Evolutionary conservation across 768 basidiomycete genomes (phyloP).

Genomic region (Hygrocybe coccinea): DNA sequence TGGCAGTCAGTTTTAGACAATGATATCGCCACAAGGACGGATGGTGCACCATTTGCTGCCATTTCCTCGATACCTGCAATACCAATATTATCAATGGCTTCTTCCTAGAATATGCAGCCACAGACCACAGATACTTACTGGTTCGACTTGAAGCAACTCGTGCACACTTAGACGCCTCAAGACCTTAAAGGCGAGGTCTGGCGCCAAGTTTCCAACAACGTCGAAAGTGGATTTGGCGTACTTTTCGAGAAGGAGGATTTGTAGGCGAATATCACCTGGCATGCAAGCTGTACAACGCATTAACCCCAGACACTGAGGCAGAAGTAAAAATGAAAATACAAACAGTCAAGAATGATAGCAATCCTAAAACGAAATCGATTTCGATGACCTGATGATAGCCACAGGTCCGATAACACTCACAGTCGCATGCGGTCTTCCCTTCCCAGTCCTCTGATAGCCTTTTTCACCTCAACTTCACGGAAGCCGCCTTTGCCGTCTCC

Average conservation of each 20-base stretch:
- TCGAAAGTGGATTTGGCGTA: slow-evolving; percentile 81
- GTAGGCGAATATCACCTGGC: slow-evolving; percentile 80
- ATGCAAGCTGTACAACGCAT: slow-evolving; percentile 50
- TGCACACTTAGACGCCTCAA: slow-evolving; percentile 50
- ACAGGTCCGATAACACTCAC: slow-evolving; percentile 40
- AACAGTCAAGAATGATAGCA: slow-evolving; percentile 58
- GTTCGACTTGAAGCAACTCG: slow-evolving; percentile 57
- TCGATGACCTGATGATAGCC: neutral
- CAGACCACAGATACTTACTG: slow-evolving; percentile 33
- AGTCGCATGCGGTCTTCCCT: slow-evolving; percentile 69
- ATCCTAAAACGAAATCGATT: slow-evolving; percentile 36
- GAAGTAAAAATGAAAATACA: slow-evolving; percentile 14
- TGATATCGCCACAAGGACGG: slow-evolving; percentile 76
- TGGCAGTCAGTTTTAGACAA: slow-evolving; percentile 65
- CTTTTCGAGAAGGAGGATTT: slow-evolving; percentile 80
- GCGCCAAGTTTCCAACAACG: slow-evolving; percentile 66
- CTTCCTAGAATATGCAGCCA: slow-evolving; percentile 36
- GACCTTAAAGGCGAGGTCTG: slow-evolving; percentile 59
- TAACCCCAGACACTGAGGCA: slow-evolving; percentile 10
- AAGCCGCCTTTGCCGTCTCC: slow-evolving; percentile 59
- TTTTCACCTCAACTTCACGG: slow-evolving; percentile 64
- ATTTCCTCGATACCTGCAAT: slow-evolving; percentile 41
- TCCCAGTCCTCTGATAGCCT: slow-evolving; percentile 54
- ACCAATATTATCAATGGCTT: slow-evolving; percentile 39
- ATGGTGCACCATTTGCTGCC: slow-evolving; percentile 47